phyloP scores from a whole-genome alignment of 345 rosid genomes.

The Limnanthes douglasii region DNA sequence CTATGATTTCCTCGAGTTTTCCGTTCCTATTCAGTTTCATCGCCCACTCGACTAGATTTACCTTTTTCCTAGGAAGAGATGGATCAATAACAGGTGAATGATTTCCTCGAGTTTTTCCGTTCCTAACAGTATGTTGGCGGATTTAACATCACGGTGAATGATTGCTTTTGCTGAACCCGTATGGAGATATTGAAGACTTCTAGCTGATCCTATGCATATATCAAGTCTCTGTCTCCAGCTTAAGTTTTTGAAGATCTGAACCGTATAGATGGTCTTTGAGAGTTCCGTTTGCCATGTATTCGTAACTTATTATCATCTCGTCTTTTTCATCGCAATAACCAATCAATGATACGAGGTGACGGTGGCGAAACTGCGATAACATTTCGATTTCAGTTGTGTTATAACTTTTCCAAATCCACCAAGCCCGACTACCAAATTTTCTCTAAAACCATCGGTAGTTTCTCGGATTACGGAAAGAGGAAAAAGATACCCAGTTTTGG shows the following conservation, averaged over 20 bases:
- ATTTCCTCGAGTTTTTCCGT: slow-evolving; percentile 52
- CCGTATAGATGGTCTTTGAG: slow-evolving; percentile 46
- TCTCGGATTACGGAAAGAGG: slow-evolving; percentile 37
- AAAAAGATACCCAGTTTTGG: slow-evolving; percentile 35
- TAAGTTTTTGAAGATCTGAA: slow-evolving; percentile 17
- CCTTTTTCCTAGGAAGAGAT: slow-evolving; percentile 32
- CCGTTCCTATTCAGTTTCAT: slow-evolving; percentile 20
- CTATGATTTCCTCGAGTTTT: slow-evolving; percentile 26
- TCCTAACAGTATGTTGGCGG: slow-evolving; percentile 52
- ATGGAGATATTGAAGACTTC: slow-evolving; percentile 67
- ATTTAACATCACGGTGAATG: slow-evolving; percentile 64
- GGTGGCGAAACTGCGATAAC: slow-evolving; percentile 57
- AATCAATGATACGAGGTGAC: slow-evolving; percentile 55
- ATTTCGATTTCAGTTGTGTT: slow-evolving; percentile 48
- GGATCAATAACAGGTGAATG: slow-evolving; percentile 47
- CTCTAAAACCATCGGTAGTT: slow-evolving; percentile 38
- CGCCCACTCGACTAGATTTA: slow-evolving; percentile 48
- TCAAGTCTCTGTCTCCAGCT: slow-evolving; percentile 54
- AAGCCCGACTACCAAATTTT: slow-evolving; percentile 36
- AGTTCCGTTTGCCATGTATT: slow-evolving; percentile 61
- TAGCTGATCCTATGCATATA: slow-evolving; percentile 53
- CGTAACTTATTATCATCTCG: slow-evolving; percentile 62
- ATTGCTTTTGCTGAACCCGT: slow-evolving; percentile 46
- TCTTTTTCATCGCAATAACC: slow-evolving; percentile 47
- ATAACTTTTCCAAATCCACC: slow-evolving; percentile 71